A percentile compares a stretch with the other conserved stretches of the same genome.
phyloP scores from a whole-genome alignment of 257 asterid species.

The Primulina tabacum region DNA sequence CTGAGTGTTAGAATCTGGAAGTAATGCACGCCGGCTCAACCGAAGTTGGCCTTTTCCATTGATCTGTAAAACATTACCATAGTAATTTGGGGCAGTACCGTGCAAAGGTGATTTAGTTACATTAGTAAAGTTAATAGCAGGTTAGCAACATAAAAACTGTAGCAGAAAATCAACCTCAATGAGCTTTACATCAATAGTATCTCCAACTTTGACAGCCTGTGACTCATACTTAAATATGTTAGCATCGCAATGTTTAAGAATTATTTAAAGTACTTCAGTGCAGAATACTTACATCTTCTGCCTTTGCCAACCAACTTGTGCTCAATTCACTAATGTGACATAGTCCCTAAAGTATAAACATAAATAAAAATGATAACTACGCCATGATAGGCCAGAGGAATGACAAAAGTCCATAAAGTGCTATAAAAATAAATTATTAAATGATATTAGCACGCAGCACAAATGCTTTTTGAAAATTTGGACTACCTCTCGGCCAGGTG shows the following conservation, averaged over 20 bases:
- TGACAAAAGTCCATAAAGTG: conserved; percentile 5
- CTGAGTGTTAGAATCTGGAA: conserved; percentile 66
- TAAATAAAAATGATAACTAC: not conserved
- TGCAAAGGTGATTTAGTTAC: conserved; percentile 12
- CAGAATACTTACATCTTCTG: conserved; percentile 79
- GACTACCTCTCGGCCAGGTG: conserved; percentile 96
- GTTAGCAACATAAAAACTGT: not conserved
- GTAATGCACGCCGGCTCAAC: conserved; percentile 86
- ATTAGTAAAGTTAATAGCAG: conserved; percentile 9
- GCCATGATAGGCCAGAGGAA: conserved; percentile 4
- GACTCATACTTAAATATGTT: conserved; percentile 25
- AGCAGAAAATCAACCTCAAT: conserved; percentile 63
- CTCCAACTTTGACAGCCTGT: conserved; percentile 92
- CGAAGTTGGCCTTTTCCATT: conserved; percentile 98
- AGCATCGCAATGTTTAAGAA: conserved; percentile 22
- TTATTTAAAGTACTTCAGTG: conserved; percentile 11
- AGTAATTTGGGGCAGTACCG: not conserved
- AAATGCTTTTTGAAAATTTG: conserved; percentile 5
- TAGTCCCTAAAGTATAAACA: conserved; percentile 59
- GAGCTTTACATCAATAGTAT: conserved; percentile 87
- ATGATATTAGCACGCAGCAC: conserved; percentile 16
- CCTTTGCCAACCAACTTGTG: conserved; percentile 83
- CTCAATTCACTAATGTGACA: conserved; percentile 96
- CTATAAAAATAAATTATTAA: conserved; percentile 5
- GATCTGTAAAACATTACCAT: conserved; percentile 43